Base-by-base conservation (phyloP, 345 rosid genomes). In the Raphanus sativus region DNA sequence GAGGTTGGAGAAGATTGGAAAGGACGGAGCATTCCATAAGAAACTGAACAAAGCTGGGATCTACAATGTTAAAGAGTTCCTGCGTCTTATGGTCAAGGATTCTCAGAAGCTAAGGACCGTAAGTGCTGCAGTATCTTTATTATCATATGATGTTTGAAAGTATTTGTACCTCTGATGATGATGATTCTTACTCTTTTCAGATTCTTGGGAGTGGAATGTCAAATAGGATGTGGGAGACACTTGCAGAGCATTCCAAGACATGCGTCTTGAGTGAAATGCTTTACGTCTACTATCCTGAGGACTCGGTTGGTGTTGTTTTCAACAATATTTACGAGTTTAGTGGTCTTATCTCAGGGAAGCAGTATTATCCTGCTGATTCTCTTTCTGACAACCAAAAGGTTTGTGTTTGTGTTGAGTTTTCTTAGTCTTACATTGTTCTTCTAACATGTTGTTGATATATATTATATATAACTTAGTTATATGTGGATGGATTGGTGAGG, bases 161-260 rank as follows among this genome's bases (percentile, higher is more conserved):
- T 29, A 11, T 1, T 52, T 1, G 48, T 73, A n/a, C n/a, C 42
- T 66, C 30, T 28, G 30, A 8, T 38, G 75, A 24, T 82, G 73
- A 70, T 33, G 73, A 73, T 33, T 79, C 10, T 26, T 54, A 48
- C 50, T 62, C 15, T 48, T 83, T 83, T 77, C 77, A 95, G 99
- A 91, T 92, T 86, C 97, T 95, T 77, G 99, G 99, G 76, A 92
- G 97, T 70, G 98, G 99, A 56, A 95, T 95, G 99, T 95, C 99
- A 30, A 95, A 95, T 74, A 91, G 94, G 85, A 95, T 92, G 99
- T 95, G 99, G 99, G 98, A 92, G 67, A 82, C 89, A 70, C 94
- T 95, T 11, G 77, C 89, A 45, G 99, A 95, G 77, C 99, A 95
- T 87, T 93, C 98, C 12, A 95, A 88, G 82, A 91, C 99, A 34